Base-by-base conservation (phyloP, 2,329 filamentous ascomycete genomes). In the Pseudopyrenochaeta lycopersici region DNA sequence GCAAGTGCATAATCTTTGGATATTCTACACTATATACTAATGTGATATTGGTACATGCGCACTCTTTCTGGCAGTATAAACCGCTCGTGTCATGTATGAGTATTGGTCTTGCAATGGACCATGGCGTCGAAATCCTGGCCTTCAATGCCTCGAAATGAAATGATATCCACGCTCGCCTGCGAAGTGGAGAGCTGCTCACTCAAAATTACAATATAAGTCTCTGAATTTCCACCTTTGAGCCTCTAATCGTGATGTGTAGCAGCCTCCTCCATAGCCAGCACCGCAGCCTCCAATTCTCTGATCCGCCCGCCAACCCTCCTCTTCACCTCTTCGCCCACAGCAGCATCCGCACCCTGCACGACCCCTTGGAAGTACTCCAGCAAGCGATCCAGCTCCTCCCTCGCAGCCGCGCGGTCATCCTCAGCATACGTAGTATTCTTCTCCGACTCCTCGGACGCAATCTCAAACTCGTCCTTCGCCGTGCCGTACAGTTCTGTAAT, bases 391-490 rank as follows among this genome's bases (percentile, higher is more conserved):
- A 86, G 62, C 59, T 84, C 83, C 64, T 84, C 82, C 10, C 80
- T 66, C 29, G 83, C 82, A 20, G 82, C 82, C 15, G 77, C 79
- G 4, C 84, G 73, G 56, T 85, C 83, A 21, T 82, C 82, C 15
- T 79, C 76, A 1, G 84, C 84, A 68, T 85, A 85, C 29, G 84
- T 79, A 10, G 81, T 82, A 52, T 81, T 80, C 71, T 82, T 84
- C 58, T 80, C 76, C 15, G 80, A 82, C 63, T 82, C 81, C 55
- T 84, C 81, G 49, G 76, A 73, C 27, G 81, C 81, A 29, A 82
- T 82, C 50, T 84, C 80, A 62, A 82, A 82, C 68, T 77, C 74
- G 60, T 76, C 75, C 32, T 64, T 70, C 20, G 75, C 75, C 0
- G 72, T 76, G 30, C 67, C 72, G 49, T 76, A 76, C 60, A 76